A percentile compares a stretch with the other conserved stretches of the same genome.
Evolutionary conservation across 164 flowering plant species (phyloP).

Genomic region (Magnolia kwangsiensis): DNA sequence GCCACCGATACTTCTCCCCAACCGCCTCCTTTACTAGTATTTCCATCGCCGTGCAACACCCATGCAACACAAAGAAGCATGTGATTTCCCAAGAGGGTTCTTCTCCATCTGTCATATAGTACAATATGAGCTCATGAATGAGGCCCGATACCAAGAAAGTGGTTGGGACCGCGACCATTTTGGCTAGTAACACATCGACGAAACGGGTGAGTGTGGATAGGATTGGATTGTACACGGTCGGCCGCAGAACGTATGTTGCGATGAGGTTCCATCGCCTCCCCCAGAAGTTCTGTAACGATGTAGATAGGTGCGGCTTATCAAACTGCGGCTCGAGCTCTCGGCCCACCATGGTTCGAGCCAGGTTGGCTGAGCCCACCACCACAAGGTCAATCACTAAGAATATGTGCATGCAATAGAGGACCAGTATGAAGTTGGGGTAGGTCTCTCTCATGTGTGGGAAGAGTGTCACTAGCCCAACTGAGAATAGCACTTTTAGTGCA

Average conservation of each 20-base stretch:
- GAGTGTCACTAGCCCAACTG: not conserved
- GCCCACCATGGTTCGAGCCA: slow-evolving; percentile 6
- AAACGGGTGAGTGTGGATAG: not conserved
- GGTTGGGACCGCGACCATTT: not conserved
- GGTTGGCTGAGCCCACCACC: slow-evolving; percentile 4
- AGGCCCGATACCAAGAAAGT: slow-evolving; percentile 13
- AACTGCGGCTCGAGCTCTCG: slow-evolving; percentile 10
- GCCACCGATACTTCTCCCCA: slow-evolving; percentile 9
- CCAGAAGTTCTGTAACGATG: slow-evolving; percentile 18
- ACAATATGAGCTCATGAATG: slow-evolving; percentile 17
- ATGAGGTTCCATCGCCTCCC: slow-evolving; percentile 17
- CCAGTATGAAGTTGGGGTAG: slow-evolving; percentile 15
- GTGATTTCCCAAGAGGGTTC: slow-evolving; percentile 16
- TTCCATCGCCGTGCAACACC: slow-evolving; percentile 3
- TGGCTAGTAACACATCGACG: not conserved
- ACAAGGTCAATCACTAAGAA: slow-evolving; percentile 21
- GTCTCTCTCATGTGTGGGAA: slow-evolving; percentile 14
- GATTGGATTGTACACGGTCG: slow-evolving; percentile 6
- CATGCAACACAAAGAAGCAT: slow-evolving; percentile 14
- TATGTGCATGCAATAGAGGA: slow-evolving; percentile 23
- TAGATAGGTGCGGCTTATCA: slow-evolving; percentile 10
- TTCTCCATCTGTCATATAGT: not conserved
- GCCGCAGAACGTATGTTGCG: slow-evolving; percentile 8
- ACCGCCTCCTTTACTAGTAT: not conserved
- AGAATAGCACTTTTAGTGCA: slow-evolving; percentile 2